These are phyloP conservation scores for Verruconis gallopava DNA, from an alignment of 2,329 filamentous ascomycete genomes.

Conservation along the genomic window DNA sequence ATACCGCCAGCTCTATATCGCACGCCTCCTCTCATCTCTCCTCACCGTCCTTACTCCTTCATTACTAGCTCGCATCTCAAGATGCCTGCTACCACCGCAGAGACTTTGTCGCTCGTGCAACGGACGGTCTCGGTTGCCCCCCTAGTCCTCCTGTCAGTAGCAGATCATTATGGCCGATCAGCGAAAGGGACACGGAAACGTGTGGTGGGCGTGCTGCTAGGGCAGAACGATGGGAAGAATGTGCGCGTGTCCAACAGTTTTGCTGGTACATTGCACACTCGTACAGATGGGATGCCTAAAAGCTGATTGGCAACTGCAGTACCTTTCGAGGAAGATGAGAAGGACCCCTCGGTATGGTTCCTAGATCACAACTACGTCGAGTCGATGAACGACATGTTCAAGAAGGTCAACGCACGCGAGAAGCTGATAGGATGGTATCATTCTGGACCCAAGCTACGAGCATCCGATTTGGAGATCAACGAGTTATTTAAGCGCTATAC, in stretches of 20 bases:
- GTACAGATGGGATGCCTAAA: no score
- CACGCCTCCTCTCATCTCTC: background rate
- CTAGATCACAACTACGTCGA: constrained; percentile 99
- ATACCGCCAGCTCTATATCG: background rate
- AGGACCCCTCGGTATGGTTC: constrained; percentile 98
- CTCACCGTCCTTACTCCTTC: background rate
- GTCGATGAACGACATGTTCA: constrained; percentile 99
- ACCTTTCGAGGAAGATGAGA: constrained; percentile 97
- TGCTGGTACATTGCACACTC: constrained; percentile 63
- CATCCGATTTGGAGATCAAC: constrained; percentile 97
- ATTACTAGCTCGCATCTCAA: constrained; percentile 10
- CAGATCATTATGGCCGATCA: constrained; percentile 95
- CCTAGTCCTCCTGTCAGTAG: constrained; percentile 90
- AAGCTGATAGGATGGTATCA: constrained; percentile 99
- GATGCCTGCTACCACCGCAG: constrained; percentile 95
- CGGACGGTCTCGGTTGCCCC: constrained; percentile 94
- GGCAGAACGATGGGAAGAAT: constrained; percentile 91
- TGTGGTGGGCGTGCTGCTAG: constrained; percentile 87
- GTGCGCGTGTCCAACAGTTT: constrained; percentile 98
- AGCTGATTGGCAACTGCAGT: constrained; percentile 55
- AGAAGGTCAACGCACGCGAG: constrained; percentile 97
- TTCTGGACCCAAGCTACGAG: constrained; percentile 89
- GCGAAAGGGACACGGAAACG: constrained; percentile 78
- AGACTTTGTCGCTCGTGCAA: constrained; percentile 88
- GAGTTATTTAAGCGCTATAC: constrained; percentile 99